Conservation (phyloP, 306 rosid species). For the Chamaecrista fasciculata region DNA sequence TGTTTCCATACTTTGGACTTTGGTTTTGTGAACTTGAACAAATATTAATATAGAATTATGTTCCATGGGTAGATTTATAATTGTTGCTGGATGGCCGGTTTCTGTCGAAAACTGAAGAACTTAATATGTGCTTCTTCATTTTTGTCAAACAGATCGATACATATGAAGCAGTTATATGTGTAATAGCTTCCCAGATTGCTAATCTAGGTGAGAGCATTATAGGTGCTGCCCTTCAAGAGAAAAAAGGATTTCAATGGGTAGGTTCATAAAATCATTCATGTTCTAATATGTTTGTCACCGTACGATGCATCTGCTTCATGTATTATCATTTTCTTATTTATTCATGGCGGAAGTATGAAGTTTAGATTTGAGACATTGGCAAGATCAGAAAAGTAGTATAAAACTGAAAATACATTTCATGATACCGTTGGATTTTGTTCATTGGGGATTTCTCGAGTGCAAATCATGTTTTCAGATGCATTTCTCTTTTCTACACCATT, state of each 20-base stretch:
- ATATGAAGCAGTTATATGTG: constrained; percentile 69
- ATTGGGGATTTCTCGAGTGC: not conserved
- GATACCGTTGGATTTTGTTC: not conserved
- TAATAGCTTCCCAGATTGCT: constrained; percentile 90
- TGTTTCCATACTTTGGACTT: not conserved
- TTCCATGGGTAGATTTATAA: constrained; percentile 4
- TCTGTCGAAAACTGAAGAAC: constrained; percentile 2
- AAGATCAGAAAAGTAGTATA: not conserved
- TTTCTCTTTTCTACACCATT: not conserved
- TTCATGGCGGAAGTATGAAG: not conserved
- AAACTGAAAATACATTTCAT: not conserved
- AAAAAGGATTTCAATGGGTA: constrained; percentile 96
- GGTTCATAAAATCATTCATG: constrained; percentile 13
- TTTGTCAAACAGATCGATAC: constrained; percentile 51
- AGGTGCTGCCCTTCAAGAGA: constrained; percentile 90
- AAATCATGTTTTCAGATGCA: not conserved
- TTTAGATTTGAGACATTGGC: not conserved
- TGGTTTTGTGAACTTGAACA: constrained; percentile 1
- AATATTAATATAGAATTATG: not conserved
- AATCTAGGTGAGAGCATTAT: constrained; percentile 93
- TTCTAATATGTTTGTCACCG: not conserved
- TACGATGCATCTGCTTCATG: constrained; percentile 11
- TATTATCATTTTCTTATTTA: not conserved
- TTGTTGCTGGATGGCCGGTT: not conserved
- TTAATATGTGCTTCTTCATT: not conserved